Percentiles rank a stretch among this genome's conserved stretches.
Conservation (phyloP, 2,329 filamentous ascomycete genomes). For the Dendrostoma leiphaemia region DNA sequence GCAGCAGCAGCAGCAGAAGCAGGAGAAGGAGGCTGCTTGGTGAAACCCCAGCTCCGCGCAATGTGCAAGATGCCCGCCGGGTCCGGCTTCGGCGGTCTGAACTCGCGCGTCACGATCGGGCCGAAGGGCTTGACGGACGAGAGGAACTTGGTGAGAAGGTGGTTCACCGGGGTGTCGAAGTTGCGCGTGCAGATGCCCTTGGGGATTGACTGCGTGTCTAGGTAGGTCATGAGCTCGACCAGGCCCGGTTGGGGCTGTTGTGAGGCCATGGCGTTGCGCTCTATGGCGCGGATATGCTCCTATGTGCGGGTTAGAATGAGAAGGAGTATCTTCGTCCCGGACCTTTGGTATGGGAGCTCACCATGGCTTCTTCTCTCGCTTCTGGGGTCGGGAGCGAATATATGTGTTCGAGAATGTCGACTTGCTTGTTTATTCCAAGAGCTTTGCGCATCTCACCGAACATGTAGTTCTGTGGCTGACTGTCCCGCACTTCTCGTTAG, state of each 20-base stretch:
- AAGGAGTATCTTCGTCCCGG: too few relatives aligned
- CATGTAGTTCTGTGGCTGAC: conserved; percentile 93
- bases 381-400: conserved; percentile 64
- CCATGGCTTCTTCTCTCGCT: conserved; percentile 61
- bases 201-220: conserved; percentile 63
- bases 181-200: conserved; percentile 94
- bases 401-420: conserved; percentile 89
- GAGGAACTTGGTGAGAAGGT: conserved; percentile 75
- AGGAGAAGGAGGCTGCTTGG: too few relatives aligned
- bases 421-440: conserved; percentile 67
- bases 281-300: conserved; percentile 75
- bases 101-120: conserved; percentile 83
- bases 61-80: conserved; percentile 88
- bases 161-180: conserved; percentile 76
- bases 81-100: conserved; percentile 79
- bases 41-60: conserved; percentile 71
- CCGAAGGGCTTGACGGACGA: conserved; percentile 59
- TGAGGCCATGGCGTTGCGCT: conserved; percentile 73
- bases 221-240: conserved; percentile 73
- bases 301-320: too few relatives aligned
- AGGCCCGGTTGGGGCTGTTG: conserved; percentile 85
- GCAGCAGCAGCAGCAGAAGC: too few relatives aligned
- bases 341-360: too few relatives aligned
- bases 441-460: conserved; percentile 80
- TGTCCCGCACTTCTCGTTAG: too few relatives aligned